Percentiles rank a stretch among this genome's conserved stretches.
phyloP scores from a whole-genome alignment of 2,329 filamentous ascomycete species.

The Neurospora sp. region DNA sequence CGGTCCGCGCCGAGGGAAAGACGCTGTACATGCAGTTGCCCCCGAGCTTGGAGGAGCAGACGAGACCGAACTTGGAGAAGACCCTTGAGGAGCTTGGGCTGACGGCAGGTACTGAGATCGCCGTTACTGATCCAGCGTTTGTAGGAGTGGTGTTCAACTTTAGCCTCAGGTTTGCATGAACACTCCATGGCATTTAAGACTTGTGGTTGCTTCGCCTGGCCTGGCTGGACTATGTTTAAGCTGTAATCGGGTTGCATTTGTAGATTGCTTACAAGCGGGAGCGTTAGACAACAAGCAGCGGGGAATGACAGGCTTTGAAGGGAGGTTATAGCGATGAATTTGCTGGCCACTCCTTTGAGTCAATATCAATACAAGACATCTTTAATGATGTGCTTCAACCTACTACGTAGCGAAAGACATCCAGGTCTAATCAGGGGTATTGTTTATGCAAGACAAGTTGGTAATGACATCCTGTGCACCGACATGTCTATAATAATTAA shows the following conservation, averaged over 20 bases:
- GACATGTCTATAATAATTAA: not conserved
- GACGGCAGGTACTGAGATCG: constrained; percentile 73
- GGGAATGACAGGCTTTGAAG: not conserved
- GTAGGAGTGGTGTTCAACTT: constrained; percentile 58
- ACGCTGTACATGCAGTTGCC: constrained; percentile 87
- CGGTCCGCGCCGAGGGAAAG: constrained; percentile 66
- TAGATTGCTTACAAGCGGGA: not conserved
- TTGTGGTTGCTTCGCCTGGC: not conserved
- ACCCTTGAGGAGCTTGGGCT: constrained; percentile 65
- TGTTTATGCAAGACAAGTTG: not conserved
- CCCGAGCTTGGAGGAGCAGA: constrained; percentile 71
- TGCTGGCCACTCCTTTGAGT: not conserved
- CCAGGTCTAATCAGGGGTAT: not conserved
- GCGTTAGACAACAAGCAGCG: not conserved
- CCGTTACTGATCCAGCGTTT: constrained; percentile 87
- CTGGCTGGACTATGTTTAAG: not conserved
- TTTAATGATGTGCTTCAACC: not conserved
- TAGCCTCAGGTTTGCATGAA: constrained; percentile 34
- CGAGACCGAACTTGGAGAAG: constrained; percentile 69
- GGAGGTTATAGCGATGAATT: not conserved
- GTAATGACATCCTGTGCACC: not conserved
- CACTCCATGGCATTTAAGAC: not conserved
- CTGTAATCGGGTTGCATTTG: not conserved
- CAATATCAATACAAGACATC: not conserved
- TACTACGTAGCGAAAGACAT: not conserved